Base-by-base conservation (phyloP, 148 eudicot species). In the Cornus suecica region DNA sequence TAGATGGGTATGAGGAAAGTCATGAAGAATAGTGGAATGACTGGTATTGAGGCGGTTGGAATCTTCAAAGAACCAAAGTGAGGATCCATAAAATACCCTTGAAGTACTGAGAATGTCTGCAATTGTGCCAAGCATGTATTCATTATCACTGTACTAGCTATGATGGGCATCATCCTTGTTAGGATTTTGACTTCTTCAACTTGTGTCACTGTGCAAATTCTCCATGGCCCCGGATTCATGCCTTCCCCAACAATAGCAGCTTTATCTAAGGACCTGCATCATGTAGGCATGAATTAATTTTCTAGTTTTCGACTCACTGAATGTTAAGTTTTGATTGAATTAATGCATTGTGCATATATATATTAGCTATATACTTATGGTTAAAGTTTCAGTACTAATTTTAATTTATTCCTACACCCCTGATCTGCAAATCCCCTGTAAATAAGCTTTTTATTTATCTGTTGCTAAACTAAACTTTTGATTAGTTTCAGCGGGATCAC, bases 21-120 rank as follows among this genome's bases (percentile, higher is more conserved):
- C 80, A 86, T 79, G 81, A 86, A 83, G 56, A 82, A n/a, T 18
- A 83, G 51, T 3, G 89, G 89, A 64, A 86, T 86, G 42, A 83
- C 83, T 0, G 89, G 67, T 14, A 76, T 68, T 32, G 78, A 76
- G 45, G 78, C 28, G 24, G 66, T 8, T 8, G 78, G 73, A 16
- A 76, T 30, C 42, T 68, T 26, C 3, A 68, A 68, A 28, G 73
- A 34, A 1, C 78, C 78, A 13, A 75, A 30, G 6, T 75, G 20
- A 0, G 71, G 29, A 30, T 75, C 65, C 78, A 75, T 75, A 14
- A 66, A 52, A 8, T 66, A 26, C 2, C 78, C 78, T 14, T 75
- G 78, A 9, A 75, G 34, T 29, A 75, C 78, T 22, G 78, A 75
- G 65, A 64, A 75, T 75, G 78, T 75, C 14, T 75, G 69, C 16